Evolutionary conservation across 768 basidiomycete species (phyloP).

Genomic region (Panellus pusillus): DNA sequence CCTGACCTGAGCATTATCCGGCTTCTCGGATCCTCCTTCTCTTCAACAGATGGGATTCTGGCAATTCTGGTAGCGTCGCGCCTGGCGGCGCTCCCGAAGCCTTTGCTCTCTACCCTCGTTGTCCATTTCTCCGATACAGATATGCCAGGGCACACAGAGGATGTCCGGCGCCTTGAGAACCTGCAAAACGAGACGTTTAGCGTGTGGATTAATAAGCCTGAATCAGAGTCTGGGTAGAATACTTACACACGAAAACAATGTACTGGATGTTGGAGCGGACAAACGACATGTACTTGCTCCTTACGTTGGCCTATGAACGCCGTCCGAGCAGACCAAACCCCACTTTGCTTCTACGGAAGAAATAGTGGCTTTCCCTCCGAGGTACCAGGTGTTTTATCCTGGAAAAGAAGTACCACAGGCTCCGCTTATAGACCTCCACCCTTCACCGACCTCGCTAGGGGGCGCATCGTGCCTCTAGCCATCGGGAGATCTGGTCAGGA

Average conservation of each 20-base stretch:
- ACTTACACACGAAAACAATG: too few species aligned
- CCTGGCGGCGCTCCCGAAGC: not conserved
- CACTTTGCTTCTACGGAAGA: too few species aligned
- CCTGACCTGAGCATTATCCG: slow-evolving; percentile 12
- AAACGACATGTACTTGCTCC: too few species aligned
- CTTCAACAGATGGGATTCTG: slow-evolving; percentile 6
- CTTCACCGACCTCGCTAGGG: too few species aligned
- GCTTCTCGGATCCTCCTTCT: slow-evolving; percentile 11
- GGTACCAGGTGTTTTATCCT: too few species aligned
- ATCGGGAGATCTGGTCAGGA: too few species aligned
- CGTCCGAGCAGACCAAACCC: too few species aligned
- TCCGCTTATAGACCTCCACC: not conserved
- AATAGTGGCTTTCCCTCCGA: too few species aligned
- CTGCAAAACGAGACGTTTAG: not conserved
- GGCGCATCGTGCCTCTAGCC: too few species aligned
- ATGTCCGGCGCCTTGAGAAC: slow-evolving; percentile 3
- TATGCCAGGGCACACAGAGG: not conserved
- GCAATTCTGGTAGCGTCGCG: slow-evolving; percentile 15
- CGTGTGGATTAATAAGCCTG: slow-evolving; percentile 13
- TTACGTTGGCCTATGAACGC: too few species aligned
- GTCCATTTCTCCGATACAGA: slow-evolving; percentile 8
- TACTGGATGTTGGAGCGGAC: too few species aligned
- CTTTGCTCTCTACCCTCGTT: slow-evolving; percentile 3
- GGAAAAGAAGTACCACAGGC: too few species aligned
- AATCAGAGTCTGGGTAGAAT: not conserved